Conservation (phyloP, 495 filamentous ascomycete genomes). For the Aspergillus biplanus region DNA sequence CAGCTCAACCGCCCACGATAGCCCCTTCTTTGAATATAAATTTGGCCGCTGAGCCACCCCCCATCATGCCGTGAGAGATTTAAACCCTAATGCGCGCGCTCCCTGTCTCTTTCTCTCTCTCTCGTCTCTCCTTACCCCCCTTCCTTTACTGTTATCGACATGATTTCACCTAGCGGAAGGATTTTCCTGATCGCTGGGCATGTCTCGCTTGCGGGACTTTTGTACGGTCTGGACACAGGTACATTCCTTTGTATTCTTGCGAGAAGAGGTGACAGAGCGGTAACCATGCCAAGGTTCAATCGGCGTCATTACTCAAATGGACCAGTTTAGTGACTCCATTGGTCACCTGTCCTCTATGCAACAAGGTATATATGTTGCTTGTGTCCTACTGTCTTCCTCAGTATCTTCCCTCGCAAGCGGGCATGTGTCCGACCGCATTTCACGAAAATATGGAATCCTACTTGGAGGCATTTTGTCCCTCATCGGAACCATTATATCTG, state of each 20-base stretch:
- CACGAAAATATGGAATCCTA: constrained; percentile 21
- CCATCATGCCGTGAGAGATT: background rate
- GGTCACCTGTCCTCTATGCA: constrained; percentile 17
- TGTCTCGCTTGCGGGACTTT: constrained; percentile 21
- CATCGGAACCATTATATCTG: constrained; percentile 14
- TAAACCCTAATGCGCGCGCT: background rate
- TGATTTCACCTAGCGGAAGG: constrained; percentile 13
- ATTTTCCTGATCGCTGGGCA: constrained; percentile 19
- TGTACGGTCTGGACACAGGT: constrained; percentile 24
- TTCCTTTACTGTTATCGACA: background rate
- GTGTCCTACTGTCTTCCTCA: constrained; percentile 19
- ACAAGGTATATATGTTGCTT: constrained; percentile 19
- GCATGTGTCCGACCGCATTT: constrained; percentile 22
- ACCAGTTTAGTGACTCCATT: constrained; percentile 16
- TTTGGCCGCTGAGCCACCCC: background rate
- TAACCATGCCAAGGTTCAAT: constrained; percentile 12
- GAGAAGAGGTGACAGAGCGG: background rate
- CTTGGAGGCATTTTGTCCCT: constrained; percentile 13
- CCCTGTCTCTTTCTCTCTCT: too few species aligned
- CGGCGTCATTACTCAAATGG: constrained; percentile 20
- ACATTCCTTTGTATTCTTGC: background rate
- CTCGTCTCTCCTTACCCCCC: background rate
- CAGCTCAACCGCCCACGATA: background rate
- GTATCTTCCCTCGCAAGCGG: constrained; percentile 16
- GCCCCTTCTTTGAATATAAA: constrained; percentile 3